Evolutionary conservation across 75 land plant species (phyloP).

Genomic region (Cupressus sempervirens): DNA sequence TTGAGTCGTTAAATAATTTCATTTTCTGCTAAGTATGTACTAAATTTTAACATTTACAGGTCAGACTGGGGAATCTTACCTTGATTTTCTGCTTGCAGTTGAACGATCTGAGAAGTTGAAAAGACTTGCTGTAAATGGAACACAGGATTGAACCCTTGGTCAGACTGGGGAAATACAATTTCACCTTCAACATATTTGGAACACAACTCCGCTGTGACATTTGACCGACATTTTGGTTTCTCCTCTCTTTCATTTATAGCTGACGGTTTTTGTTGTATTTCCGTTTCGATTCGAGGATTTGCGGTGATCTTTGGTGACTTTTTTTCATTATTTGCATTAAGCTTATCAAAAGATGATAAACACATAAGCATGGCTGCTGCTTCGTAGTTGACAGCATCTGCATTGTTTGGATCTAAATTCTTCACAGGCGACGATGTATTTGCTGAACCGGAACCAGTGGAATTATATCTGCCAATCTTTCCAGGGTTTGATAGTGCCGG

Average conservation of each 20-base stretch:
- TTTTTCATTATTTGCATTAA: not conserved
- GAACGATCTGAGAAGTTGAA: not conserved
- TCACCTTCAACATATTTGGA: not conserved
- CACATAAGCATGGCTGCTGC: not conserved
- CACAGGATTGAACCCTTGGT: not conserved
- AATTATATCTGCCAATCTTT: not conserved
- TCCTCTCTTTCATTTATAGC: not conserved
- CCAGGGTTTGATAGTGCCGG: not conserved
- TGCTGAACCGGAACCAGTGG: not conserved
- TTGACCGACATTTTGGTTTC: not conserved
- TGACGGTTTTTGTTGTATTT: not conserved
- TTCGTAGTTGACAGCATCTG: not conserved
- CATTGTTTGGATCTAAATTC: not conserved
- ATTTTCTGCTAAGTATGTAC: not conserved
- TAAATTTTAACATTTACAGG: not conserved
- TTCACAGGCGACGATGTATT: not conserved
- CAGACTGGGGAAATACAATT: not conserved
- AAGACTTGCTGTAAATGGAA: not conserved
- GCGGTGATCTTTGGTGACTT: not conserved
- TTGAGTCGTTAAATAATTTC: not conserved
- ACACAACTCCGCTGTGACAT: not conserved
- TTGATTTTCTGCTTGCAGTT: not conserved
- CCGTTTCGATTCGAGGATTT: not conserved
- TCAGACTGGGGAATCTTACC: not conserved
- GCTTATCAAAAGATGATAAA: not conserved